A percentile compares a stretch with the other conserved stretches of the same genome.
phyloP scores from a whole-genome alignment of 2,329 filamentous ascomycete genomes.

The Monosporascus ibericus region DNA sequence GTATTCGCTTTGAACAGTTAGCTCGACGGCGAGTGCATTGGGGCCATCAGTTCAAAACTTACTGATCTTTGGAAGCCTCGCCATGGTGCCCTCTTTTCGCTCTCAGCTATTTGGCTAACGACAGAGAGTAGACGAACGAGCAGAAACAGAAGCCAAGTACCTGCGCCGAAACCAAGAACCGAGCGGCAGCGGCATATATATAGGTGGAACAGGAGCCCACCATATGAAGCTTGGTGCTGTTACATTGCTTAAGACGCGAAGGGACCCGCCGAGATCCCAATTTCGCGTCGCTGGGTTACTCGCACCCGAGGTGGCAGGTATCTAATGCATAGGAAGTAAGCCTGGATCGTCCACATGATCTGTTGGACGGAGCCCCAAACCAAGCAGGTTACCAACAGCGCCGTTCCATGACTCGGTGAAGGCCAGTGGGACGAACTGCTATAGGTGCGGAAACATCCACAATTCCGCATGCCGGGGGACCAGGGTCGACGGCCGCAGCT shows the following conservation, averaged over 20 bases:
- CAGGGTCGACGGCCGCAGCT: slow-evolving; percentile 3
- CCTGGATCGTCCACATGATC: slow-evolving; percentile 4
- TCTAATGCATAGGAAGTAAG: too few relatives aligned
- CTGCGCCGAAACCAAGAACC: background rate
- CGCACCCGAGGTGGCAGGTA: background rate
- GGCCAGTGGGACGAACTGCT: slow-evolving; percentile 3
- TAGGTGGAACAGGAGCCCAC: background rate
- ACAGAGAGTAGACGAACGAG: background rate
- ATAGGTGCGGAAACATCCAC: slow-evolving; percentile 15
- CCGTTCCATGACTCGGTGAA: background rate
- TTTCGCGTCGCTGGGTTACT: background rate
- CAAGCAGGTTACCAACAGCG: background rate
- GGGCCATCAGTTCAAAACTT: slow-evolving; percentile 3
- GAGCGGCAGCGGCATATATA: background rate
- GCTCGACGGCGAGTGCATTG: background rate
- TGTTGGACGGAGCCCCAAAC: slow-evolving; percentile 3
- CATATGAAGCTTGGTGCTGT: background rate
- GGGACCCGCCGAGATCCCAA: background rate
- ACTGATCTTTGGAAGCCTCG: slow-evolving; percentile 24
- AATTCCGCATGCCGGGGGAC: slow-evolving; percentile 5
- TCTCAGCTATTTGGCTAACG: background rate
- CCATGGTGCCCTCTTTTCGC: slow-evolving; percentile 16
- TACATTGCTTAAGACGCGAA: background rate
- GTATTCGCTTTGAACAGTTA: slow-evolving; percentile 19
- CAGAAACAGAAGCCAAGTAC: background rate